Percentiles rank a stretch among this genome's conserved stretches.
Evolutionary conservation across 768 basidiomycete species (phyloP).

Genomic region (Leucocoprinus birnbaumii): DNA sequence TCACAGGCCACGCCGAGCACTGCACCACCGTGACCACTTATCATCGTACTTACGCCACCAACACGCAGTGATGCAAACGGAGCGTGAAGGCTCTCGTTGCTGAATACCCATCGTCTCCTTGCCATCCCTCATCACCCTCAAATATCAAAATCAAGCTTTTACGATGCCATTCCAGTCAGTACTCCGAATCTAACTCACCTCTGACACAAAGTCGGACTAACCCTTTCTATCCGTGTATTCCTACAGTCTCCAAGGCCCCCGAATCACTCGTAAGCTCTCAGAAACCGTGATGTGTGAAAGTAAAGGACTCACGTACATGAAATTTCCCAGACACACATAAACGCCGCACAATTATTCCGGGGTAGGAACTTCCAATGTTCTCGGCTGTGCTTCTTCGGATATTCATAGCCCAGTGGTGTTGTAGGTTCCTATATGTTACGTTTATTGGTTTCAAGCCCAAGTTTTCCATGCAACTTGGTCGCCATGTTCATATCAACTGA

Average conservation of each 20-base stretch:
- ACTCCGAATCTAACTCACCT: too few relatives aligned
- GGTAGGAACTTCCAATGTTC: slow-evolving; percentile 16
- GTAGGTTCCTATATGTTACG: slow-evolving; percentile 33
- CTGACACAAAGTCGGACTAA: too few relatives aligned
- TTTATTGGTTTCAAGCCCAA: slow-evolving; percentile 27
- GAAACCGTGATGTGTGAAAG: background rate
- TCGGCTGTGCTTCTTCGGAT: background rate
- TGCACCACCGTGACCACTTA: too few relatives aligned
- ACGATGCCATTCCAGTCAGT: slow-evolving; percentile 16
- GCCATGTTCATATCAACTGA: slow-evolving; percentile 28
- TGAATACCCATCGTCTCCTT: background rate
- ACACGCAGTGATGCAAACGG: too few relatives aligned
- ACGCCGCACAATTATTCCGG: slow-evolving; percentile 30
- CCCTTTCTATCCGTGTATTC: slow-evolving; percentile 13
- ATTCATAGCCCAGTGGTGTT: background rate
- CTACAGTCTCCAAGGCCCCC: slow-evolving; percentile 23
- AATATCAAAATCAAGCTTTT: background rate
- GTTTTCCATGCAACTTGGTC: slow-evolving; percentile 28
- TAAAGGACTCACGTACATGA: background rate
- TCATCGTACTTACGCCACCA: too few relatives aligned
- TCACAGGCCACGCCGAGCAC: too few relatives aligned
- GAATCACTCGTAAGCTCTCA: slow-evolving; percentile 19
- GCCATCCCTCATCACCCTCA: background rate
- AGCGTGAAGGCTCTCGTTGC: background rate
- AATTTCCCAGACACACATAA: slow-evolving; percentile 22